A percentile compares a stretch with the other conserved stretches of the same genome.
Evolutionary conservation across 768 basidiomycete genomes (phyloP).

Genomic region (Lactifluus echinatus): DNA sequence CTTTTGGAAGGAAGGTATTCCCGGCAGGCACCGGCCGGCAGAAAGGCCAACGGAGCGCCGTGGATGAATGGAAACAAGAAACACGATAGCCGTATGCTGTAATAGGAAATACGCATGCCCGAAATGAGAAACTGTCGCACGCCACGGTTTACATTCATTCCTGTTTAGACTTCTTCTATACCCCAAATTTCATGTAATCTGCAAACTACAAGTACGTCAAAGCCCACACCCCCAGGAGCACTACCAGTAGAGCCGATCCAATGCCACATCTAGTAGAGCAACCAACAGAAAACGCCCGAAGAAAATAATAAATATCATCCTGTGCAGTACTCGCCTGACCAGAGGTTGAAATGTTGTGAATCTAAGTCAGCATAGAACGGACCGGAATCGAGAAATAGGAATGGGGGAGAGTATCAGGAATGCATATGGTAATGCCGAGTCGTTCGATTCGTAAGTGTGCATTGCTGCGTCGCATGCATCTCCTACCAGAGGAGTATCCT

Average conservation of each 20-base stretch:
- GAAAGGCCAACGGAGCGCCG: slow-evolving; percentile 7
- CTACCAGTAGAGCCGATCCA: not conserved
- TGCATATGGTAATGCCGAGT: not conserved
- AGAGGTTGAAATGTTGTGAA: slow-evolving; percentile 5
- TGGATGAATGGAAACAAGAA: not conserved
- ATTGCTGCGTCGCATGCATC: not conserved
- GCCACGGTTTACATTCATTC: not conserved
- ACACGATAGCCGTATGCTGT: no score
- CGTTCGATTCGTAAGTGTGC: not conserved
- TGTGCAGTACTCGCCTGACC: slow-evolving; percentile 5
- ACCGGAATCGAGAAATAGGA: not conserved
- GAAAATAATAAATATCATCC: slow-evolving; percentile 7
- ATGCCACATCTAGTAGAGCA: slow-evolving; percentile 9
- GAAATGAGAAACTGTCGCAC: not conserved
- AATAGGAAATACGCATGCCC: no score
- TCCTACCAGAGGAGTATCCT: slow-evolving; percentile 10
- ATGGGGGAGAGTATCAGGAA: not conserved
- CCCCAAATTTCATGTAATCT: slow-evolving; percentile 8
- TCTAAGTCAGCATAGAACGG: not conserved
- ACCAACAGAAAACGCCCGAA: not conserved
- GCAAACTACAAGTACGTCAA: slow-evolving; percentile 16
- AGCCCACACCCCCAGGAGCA: not conserved
- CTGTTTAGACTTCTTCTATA: slow-evolving; percentile 11
- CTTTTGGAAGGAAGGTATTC: not conserved
- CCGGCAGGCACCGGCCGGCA: slow-evolving; percentile 1